Evolutionary conservation across 2,329 filamentous ascomycete genomes (phyloP).

Genomic region (Boeremia lycopersici): DNA sequence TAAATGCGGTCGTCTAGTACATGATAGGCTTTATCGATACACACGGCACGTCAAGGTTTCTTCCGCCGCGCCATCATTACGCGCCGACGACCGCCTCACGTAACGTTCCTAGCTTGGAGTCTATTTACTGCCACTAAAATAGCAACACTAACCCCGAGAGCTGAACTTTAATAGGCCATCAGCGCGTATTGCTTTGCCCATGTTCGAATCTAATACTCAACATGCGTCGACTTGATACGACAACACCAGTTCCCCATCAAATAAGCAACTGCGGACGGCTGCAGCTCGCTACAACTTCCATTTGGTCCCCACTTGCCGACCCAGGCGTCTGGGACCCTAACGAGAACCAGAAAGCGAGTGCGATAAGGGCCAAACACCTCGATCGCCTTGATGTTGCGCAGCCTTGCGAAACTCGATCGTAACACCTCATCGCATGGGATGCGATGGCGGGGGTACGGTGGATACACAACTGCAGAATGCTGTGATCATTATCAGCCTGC

Average conservation of each 20-base stretch:
- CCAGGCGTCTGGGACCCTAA: slow-evolving; percentile 5
- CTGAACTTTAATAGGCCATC: slow-evolving; percentile 4
- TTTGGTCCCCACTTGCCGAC: slow-evolving; percentile 12
- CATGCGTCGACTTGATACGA: slow-evolving; percentile 8
- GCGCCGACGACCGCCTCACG: slow-evolving; percentile 9
- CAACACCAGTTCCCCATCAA: not conserved
- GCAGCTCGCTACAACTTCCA: slow-evolving; percentile 12
- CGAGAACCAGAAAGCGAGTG: slow-evolving; percentile 5
- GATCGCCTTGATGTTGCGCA: slow-evolving; percentile 8
- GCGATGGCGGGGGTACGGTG: slow-evolving; percentile 6
- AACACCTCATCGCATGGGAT: not conserved
- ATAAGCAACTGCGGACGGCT: not conserved
- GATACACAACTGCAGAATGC: slow-evolving; percentile 2
- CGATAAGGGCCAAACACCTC: slow-evolving; percentile 6
- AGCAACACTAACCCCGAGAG: not conserved
- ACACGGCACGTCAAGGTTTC: slow-evolving; percentile 25
- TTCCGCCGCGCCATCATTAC: slow-evolving; percentile 14
- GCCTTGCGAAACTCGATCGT: slow-evolving; percentile 10
- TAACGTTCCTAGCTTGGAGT: slow-evolving; percentile 11
- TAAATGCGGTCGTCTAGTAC: slow-evolving; percentile 9
- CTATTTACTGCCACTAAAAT: slow-evolving; percentile 4
- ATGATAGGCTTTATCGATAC: slow-evolving; percentile 26
- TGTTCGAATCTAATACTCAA: not conserved
- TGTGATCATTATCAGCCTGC: not conserved
- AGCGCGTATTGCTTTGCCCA: slow-evolving; percentile 6